Base-by-base conservation (phyloP, 345 rosid genomes). In the Cardamine occulta region DNA sequence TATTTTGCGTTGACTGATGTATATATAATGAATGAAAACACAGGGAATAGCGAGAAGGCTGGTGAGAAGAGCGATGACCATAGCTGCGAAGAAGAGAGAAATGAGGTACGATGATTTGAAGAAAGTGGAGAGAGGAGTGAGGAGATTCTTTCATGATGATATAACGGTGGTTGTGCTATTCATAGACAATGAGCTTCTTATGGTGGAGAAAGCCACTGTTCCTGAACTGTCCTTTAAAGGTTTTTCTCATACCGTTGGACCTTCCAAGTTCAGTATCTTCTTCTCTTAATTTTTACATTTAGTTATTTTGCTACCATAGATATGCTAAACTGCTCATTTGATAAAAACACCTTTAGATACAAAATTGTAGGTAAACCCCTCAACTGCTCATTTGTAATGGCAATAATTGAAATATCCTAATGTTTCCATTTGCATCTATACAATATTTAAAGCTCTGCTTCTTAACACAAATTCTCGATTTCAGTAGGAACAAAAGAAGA, bases 11-110 rank as follows among this genome's bases (percentile, higher is more conserved):
- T 23, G 24, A 63, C 9, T 29, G 54, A 72, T 54, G 35, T 28
- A 9, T 18, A 39, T 9, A 1, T 45, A 21, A 29, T 52, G 29
- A 11, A 60, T 37, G 63, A 34, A 59, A 59, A 26, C 40, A 32
- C 62, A 92, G 99, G 99, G 99, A 75, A 88, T 88, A 58, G 97
- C 97, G 1, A 83, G 82, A 68, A 85, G 88, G 70, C 91, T 95
- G 66, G 82, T 90, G 53, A 87, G 78, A 82, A 81, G 82, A 59
- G 99, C 97, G 40, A 78, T 95, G 75, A 84, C 57, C 31, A 85
- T 74, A 74, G 99, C 96, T 14, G 91, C 93, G 0, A 85, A 82
- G 84, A 92, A 90, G 82, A 79, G 86, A 65, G 86, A 83, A 61
- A 83, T 90, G 93, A 78, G 67, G 19, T 92, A 88, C 31, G 88